phyloP scores from a whole-genome alignment of 140 eudicot species.

The Bidens hawaiensis region DNA sequence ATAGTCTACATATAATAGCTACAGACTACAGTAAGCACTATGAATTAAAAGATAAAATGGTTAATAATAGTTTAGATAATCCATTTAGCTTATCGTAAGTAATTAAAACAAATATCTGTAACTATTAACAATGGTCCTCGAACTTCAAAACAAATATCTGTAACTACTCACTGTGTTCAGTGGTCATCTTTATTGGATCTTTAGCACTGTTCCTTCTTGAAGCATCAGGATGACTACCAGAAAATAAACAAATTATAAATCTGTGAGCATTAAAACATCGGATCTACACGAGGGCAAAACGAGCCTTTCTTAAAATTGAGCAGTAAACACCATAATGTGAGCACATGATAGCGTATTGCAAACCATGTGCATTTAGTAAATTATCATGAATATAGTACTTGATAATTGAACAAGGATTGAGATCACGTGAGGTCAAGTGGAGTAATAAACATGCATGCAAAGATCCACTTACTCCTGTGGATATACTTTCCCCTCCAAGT shows the following conservation, averaged over 20 bases:
- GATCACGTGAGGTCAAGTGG: conserved; percentile 11
- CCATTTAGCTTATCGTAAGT: neutral
- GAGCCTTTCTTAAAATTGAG: neutral
- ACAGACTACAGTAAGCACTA: neutral
- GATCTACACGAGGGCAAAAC: conserved; percentile 18
- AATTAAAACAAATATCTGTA: neutral
- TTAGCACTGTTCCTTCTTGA: conserved; percentile 29
- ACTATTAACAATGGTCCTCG: conserved; percentile 5
- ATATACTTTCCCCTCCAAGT: conserved; percentile 28
- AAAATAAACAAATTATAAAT: conserved; percentile 21
- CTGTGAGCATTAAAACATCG: conserved; percentile 29
- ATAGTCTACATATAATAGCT: neutral
- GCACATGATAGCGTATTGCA: conserved; percentile 3
- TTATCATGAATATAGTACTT: neutral
- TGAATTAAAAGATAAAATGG: too few relatives aligned
- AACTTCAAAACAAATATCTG: conserved; percentile 8
- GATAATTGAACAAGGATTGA: neutral
- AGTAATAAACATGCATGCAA: conserved; percentile 13
- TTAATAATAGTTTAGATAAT: neutral
- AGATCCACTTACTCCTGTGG: conserved; percentile 48
- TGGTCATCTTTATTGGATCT: conserved; percentile 31
- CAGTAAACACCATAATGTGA: conserved; percentile 11
- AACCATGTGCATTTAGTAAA: conserved; percentile 16
- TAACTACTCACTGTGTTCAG: conserved; percentile 42
- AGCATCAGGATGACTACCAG: conserved; percentile 30